Base-by-base conservation (phyloP, 805 yeast species). In the Grigorovia transvaalensis region DNA sequence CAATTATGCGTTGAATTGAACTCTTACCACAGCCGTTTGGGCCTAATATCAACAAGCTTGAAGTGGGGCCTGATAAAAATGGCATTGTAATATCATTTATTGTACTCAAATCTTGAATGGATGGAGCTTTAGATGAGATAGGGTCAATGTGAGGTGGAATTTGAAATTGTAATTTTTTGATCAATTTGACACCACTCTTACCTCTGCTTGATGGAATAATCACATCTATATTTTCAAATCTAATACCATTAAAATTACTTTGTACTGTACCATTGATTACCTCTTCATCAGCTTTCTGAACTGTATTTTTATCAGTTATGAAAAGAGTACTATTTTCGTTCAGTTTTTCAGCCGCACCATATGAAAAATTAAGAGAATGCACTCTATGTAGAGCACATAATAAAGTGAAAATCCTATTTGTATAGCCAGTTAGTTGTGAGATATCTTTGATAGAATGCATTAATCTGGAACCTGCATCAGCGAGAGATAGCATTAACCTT, bases 391-490 rank as follows among this genome's bases (percentile, higher is more conserved):
- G 72, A 30, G 82, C 81, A n/a, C 85, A 74, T 51, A 90, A 71
- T 49, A 90, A 72, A 18, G 80, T 78, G 70, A 87, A 90, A 4
- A 90, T 85, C 57, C 96, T 72, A 59, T 88, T 91, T 0, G 96
- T 88, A 64, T 86, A 85, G 12, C 97, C 96, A 1, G 96, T 86
- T 51, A 90, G 75, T 65, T 84, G 90, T n/a, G 93, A 85, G 20
- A 90, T 77, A 67, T 89, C 96, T 66, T 90, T 90, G 58, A 89
- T 85, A 1, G 97, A 88, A 67, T 88, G 88, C 96, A 90, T 89
- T 70, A 90, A 76, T 58, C 96, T 76, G 13, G 95, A 85, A 4
- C 97, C 97, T 0, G 98, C 96, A 70, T 90, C 98, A 4, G 96
- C 96, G 64, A 90, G 75, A 3, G 93, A 84, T 57, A 90, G 76